Evolutionary conservation across 371 early-diverging fungal species (phyloP), one percentile per base, ranked within the genome.

Genomic region (Zancudomyces culisetae): DNA sequence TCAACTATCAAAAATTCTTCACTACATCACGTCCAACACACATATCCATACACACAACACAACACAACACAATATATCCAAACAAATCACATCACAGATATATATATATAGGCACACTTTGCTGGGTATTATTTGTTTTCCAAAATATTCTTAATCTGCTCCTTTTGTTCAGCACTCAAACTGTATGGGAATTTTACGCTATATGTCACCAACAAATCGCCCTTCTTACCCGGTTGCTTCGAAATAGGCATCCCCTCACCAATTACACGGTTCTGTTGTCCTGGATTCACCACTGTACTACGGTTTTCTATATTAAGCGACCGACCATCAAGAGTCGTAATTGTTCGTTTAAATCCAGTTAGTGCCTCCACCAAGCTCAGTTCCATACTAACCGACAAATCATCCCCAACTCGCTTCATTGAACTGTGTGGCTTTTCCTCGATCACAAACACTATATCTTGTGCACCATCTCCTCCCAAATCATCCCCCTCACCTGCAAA

Each of bases 401-500:
- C 74, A 59, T 97, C 84, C 29, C 91, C 93, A n/a, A 85, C 83
- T 27, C 97, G 85, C 55, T 75, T 87, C 69, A 84, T 92, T 4
- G 69, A 23, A 3, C 77, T 53, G 66, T 98, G 92, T 13, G 92
- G 88, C 64, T 90, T 90, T 63, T 96, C 96, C 57, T 86, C 85
- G n/a, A 98, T 56, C 20, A 91, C 71, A 63, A 98, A 90, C 53
- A 87, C 96, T 50, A 95, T 77, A 61, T 92, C 93, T 68, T 94
- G 92, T 26, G 72, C 71, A 2, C 89, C 89, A 51, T 72, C 73
- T 10, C 85, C 77, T 10, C 85, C 77, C 29, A 85, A 53, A 56
- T 93, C 89, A 62, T 96, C 97, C 22, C 98, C 98, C 68, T 94
- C 90, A 41, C 78, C 81, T 1, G 80, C 71, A 72, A 88, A 98